Evolutionary conservation across 352 stramenopile species (phyloP).

Genomic region (Phytophthora fragariae): DNA sequence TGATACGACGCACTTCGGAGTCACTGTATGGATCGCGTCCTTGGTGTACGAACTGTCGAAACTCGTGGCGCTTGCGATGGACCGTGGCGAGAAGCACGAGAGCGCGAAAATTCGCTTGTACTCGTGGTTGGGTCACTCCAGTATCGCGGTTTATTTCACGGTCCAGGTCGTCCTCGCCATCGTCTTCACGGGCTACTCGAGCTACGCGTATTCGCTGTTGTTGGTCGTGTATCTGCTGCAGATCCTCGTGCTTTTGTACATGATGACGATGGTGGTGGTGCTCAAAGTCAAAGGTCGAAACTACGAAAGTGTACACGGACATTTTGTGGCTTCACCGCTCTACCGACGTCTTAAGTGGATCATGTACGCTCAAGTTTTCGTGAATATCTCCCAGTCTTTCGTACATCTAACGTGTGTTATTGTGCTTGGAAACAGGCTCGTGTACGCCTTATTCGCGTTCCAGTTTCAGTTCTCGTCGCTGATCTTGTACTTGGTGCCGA

Average conservation of each 20-base stretch:
- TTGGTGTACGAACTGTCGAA: constrained; percentile 61
- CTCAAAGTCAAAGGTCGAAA: constrained; percentile 50
- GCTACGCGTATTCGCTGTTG: constrained; percentile 38
- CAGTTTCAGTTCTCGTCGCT: constrained; percentile 61
- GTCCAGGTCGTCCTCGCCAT: constrained; percentile 33
- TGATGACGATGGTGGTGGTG: constrained; percentile 36
- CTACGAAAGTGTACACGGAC: constrained; percentile 53
- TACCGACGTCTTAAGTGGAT: constrained; percentile 58
- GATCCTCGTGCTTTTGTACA: constrained; percentile 42
- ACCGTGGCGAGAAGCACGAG: constrained; percentile 48
- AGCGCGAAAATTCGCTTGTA: constrained; percentile 43
- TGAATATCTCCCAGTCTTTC: background rate
- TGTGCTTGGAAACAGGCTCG: constrained; percentile 18
- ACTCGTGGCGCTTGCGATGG: constrained; percentile 42
- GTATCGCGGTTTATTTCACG: constrained; percentile 29
- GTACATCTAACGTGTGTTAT: too few relatives aligned
- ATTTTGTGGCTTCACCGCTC: constrained; percentile 52
- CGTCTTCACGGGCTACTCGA: constrained; percentile 39
- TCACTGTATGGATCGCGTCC: constrained; percentile 42
- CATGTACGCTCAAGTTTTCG: constrained; percentile 33
- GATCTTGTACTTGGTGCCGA: constrained; percentile 42
- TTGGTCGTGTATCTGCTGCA: constrained; percentile 37
- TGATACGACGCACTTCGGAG: constrained; percentile 39
- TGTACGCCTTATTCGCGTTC: constrained; percentile 57
- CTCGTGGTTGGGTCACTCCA: constrained; percentile 27